Evolutionary conservation across 176 grass and related monocot genomes (phyloP), one percentile per base, ranked within the genome.

Genomic region (Miscanthus lutarioriparius): DNA sequence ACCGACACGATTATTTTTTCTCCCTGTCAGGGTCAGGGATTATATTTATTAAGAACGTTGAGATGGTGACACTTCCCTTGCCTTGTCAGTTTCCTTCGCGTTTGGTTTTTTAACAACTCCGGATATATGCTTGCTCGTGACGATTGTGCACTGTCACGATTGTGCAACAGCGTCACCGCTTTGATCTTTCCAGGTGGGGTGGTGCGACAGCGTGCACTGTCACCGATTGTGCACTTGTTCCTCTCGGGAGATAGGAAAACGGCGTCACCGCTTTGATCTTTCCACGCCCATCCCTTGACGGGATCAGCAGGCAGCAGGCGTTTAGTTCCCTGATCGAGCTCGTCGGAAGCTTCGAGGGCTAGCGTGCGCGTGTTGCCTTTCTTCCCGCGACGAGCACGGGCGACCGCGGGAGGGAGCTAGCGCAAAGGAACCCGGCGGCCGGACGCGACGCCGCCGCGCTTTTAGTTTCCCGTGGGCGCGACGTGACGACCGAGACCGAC

Each of bases 291-390:
- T 14, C 4, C 4, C 75, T 78, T 74, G 85, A 82, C 78, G 20
- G 32, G 26, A 58, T 68, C 58, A 74, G 41, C 74, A 6, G 10
- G 7, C 67, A 16, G 5, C 35, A 7, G 8, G 38, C 33, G 33
- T 35, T 35, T 35, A 35, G 4, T 35, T 35, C 36, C 12, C 35
- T 11, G 40, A 10, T 8, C 72, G 1, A 64, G 75, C 39, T 73
- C 76, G 76, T 36, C 76, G 70, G 67, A 86, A 86, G 53, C 67
- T 72, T 78, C 83, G 45, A 16, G 48, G 10, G 63, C 9, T 11
- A 59, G 30, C 77, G 62, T 49, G 72, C 64, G 37, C 37, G 71
- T 7, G 38, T 16, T 1, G n/a, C 2, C 10, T 35, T 45, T 45
- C 47, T 3, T 51, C 48, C 7, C 0, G 4, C 47, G 47, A 49